Conservation (phyloP, 1,284 basidiomycete species). For the Trichosporon coremiiforme region DNA sequence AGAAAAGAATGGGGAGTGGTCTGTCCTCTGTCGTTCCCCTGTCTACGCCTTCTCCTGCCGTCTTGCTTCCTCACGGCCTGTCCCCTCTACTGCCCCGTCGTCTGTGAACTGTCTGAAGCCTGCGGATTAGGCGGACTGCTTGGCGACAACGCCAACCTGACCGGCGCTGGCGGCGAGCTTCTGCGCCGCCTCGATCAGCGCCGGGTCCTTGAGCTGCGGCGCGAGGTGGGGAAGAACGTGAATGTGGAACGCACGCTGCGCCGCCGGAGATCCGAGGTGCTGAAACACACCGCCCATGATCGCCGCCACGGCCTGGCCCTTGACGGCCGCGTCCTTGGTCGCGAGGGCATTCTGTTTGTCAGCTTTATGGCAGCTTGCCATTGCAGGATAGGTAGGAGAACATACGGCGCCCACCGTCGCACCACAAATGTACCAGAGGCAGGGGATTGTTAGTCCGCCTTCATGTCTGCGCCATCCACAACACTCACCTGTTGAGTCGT, state of each 20-base stretch:
- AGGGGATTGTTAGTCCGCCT: too few relatives aligned
- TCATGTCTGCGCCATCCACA: neutral
- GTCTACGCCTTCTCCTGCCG: neutral
- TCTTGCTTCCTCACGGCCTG: neutral
- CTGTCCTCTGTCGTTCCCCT: neutral
- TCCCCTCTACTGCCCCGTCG: neutral
- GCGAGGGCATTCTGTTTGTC: conserved; percentile 36
- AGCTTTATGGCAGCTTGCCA: conserved; percentile 2
- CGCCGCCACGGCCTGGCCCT: conserved; percentile 51
- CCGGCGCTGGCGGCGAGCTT: conserved; percentile 31
- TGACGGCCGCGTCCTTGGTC: conserved; percentile 36
- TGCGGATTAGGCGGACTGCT: conserved; percentile 1
- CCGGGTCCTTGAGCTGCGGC: conserved; percentile 47
- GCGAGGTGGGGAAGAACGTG: conserved; percentile 47
- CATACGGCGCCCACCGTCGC: too few relatives aligned
- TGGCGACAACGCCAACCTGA: conserved; percentile 22
- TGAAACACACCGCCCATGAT: conserved; percentile 52
- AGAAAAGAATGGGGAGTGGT: conserved; percentile 6
- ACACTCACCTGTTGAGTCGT: conserved; percentile 50
- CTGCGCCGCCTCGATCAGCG: conserved; percentile 40
- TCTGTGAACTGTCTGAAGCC: neutral
- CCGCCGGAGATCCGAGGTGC: conserved; percentile 52
- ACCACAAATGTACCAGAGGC: too few relatives aligned
- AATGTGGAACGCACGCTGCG: conserved; percentile 54
- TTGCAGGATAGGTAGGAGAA: too few relatives aligned